Base-by-base conservation (phyloP, 75 land plant species). In the Sequoiadendron giganteum region DNA sequence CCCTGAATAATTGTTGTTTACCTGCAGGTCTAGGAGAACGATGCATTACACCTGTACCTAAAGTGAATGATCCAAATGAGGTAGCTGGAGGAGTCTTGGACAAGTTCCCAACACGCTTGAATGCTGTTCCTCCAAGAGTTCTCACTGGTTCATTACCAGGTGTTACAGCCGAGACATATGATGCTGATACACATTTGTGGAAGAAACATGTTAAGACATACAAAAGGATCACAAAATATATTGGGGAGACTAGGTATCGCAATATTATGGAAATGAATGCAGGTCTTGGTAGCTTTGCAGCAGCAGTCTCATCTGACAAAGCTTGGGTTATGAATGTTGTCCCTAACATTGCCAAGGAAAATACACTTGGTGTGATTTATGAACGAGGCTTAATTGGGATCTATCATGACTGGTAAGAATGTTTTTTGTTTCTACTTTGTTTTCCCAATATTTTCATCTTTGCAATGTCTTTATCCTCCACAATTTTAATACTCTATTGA, bases 231-330 rank as follows among this genome's bases (percentile, higher is more conserved):
- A 93, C 90, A 72, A 94, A 92, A 82, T 88, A 91, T n/a, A 84
- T 97, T 88, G 97, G 93, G 83, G 76, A 92, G 18, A 95, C 94
- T 54, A 90, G 97, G 78, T 97, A 97, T 77, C 90, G 96, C 49
- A 96, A 97, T 86, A 92, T 96, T 19, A 93, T 97, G 94, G 99
- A 97, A 87, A 97, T 97, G 99, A 97, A 95, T 93, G 96, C 99
- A 83, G 95, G 95, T n/a, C 89, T 97, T 43, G 99, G 99, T 85
- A 90, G 99, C 73, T 96, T 97, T 93, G 97, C 95, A 81, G 99
- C 99, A 47, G 95, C 96, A 72, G 84, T 96, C 85, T 91, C 88
- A 54, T 93, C 93, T 52, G 90, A 95, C 7, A 90, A 94, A 84
- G 90, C 90, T 38, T 96, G 97, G 99, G 96, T 96, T 15, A 97